Base-by-base conservation (phyloP, 1,139 yeast species). In the Candida sp. region DNA sequence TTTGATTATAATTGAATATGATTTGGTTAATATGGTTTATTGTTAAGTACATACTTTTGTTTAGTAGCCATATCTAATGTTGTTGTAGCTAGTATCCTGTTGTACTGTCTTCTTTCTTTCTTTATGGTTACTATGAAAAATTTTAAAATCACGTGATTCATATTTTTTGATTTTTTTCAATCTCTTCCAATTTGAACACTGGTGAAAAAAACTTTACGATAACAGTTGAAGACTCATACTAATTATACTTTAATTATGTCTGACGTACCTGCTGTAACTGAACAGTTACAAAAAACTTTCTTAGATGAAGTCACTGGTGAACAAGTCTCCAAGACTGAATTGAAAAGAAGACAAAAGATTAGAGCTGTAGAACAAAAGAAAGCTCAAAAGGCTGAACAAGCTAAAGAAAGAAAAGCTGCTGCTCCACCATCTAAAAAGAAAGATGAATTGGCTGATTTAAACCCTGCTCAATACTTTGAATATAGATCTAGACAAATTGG, bases 301-400 rank as follows among this genome's bases (percentile, higher is more conserved):
- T 77, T 93, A 56, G 99, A 93, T 65, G 97, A 90, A 48, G 95
- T 73, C 57, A 91, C 98, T 51, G 98, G 98, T 41, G 99, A 93
- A 71, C 87, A 84, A 69, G 97, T 93, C 41, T 93, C 99, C 64
- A 93, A 93, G 76, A 79, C 95, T 49, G 99, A 93, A 68, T 82
- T 93, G 73, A 93, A 93, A 79, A 89, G 87, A 78, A 87, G 99
- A 74, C 90, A 87, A 72, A 93, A 93, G 80, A 77, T 77, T 53
- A 85, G 99, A 67, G 88, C 85, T 54, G 71, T 80, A 46, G 97
- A 89, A 58, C 90, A 88, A 59, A 89, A 88, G 79, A 85, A 80
- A 75, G 97, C 97, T 41, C 96, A 84, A 58, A 90, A 90, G 78
- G 93, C 93, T 44, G 81, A 82, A 45, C 75, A 73, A 53, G 78